Evolutionary conservation across 2,329 filamentous ascomycete species (phyloP).

Genomic region (Alternaria dauci): DNA sequence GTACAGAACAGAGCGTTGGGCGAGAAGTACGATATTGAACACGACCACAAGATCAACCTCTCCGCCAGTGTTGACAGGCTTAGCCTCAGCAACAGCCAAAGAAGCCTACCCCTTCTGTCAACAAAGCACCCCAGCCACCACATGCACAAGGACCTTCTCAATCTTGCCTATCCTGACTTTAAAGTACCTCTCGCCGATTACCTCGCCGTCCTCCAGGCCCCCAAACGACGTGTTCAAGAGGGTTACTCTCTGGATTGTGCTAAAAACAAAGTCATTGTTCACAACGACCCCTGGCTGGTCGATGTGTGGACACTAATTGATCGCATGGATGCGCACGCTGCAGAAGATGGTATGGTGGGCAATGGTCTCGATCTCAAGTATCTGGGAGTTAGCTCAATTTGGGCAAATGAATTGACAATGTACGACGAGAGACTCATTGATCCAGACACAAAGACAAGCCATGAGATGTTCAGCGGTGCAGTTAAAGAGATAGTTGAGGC

Average conservation of each 20-base stretch:
- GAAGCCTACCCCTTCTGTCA: constrained; percentile 39
- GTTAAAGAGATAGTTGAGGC: constrained; percentile 71
- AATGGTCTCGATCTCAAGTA: constrained; percentile 76
- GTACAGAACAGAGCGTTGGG: constrained; percentile 43
- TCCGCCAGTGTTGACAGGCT: constrained; percentile 41
- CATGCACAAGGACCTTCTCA: constrained; percentile 50
- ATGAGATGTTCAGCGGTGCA: constrained; percentile 64
- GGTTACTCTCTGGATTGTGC: constrained; percentile 67
- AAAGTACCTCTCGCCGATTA: constrained; percentile 46
- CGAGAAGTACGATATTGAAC: constrained; percentile 38
- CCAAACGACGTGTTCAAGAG: constrained; percentile 63
- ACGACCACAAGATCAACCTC: constrained; percentile 33
- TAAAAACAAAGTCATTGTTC: constrained; percentile 71
- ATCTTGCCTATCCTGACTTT: constrained; percentile 47
- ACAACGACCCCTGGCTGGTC: constrained; percentile 77
- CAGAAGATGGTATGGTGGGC: constrained; percentile 74
- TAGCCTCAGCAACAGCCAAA: constrained; percentile 44
- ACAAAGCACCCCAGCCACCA: constrained; percentile 42
- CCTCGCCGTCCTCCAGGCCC: constrained; percentile 50
- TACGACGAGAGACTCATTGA: constrained; percentile 49
- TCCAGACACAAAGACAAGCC: constrained; percentile 53
- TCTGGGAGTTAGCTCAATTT: constrained; percentile 76
- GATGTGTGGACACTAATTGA: constrained; percentile 81
- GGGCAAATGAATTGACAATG: constrained; percentile 73
- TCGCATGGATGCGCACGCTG: constrained; percentile 69